Base-by-base conservation (phyloP, 208 protist species). In the Borovskyia barvae region DNA sequence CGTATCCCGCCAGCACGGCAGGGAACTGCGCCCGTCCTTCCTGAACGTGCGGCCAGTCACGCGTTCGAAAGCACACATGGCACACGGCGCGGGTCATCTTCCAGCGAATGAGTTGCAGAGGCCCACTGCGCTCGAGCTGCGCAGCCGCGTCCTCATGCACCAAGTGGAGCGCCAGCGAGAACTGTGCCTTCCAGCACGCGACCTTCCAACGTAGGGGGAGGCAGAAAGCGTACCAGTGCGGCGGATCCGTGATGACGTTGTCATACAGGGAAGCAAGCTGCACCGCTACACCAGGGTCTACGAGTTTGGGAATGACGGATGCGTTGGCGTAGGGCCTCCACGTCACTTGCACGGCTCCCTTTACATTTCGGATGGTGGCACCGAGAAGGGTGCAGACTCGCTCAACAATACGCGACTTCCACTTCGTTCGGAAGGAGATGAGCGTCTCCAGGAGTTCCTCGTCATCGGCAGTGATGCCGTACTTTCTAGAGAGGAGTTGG, bases 181-280 rank as follows among this genome's bases (percentile, higher is more conserved):
- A 83, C 37, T 65, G 51, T 20, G 56, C 49, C 61, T 81, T 63
- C 86, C 86, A 93, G 72, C 79, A 79, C 35, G 77, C 71, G 8
- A 85, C 74, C 52, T 79, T 83, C 65, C 82, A 90, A 48, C 60
- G 69, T 20, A 93, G 54, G 25, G 85, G 85, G 17, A 81, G 52
- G 71, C 81, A 87, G 50, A 89, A 92, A 25, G 82, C 68, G 59
- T 88, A 81, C 58, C 81, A 85, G 73, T 88, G 80, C n/a, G 60
- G 46, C 17, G 81, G 46, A 28, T 83, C 69, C 1, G 78, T 88
- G 26, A 59, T 61, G 33, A 84, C 54, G 35, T 36, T 64, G 7
- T 47, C 47, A 56, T 92, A 92, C 29, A 66, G 40, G 42, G 69
- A 65, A 26, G 60, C 76, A 9, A 92, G 43, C 33, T 63, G 52